Evolutionary conservation across 345 rosid species (phyloP), one percentile per base, ranked within the genome.

Genomic region (Hibiscus mutabilis): DNA sequence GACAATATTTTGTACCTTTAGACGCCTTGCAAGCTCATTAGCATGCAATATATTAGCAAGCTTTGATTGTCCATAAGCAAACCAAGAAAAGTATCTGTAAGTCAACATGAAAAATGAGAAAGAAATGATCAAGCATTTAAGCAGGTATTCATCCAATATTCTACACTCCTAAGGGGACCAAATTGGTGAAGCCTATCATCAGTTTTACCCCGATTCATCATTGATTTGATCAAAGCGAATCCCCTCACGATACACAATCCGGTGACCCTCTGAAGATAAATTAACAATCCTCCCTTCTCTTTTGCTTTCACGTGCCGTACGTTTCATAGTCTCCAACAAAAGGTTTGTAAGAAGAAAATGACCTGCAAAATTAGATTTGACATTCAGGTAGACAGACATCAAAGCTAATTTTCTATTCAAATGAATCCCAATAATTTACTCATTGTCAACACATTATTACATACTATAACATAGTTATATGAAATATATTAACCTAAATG

Each of bases 211-310:
- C 47, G 89, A 74, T 74, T 86, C 71, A 22, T 87, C 91, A 18
- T 89, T 91, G 72, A 91, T 77, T 58, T 81, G 82, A 51, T 87
- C 82, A 47, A 91, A 87, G 3, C 78, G 83, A 75, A 89, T 76
- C 35, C 95, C 97, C 77, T 84, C 86, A 10, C 77, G 3, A 71
- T 91, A 86, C 31, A 84, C 40, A 46, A 75, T 35, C 5, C 85
- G 81, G 75, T 91, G 92, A 73, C 80, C 95, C 71, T 82, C 82
- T 8, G 95, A 91, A 15, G 97, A 77, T 12, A 91, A 86, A 24
- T 76, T 81, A 12, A 87, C 85, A 74, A 89, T 87, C 78, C 92
- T 84, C 73, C 97, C 90, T 85, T 87, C 92, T 76, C 62, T 89
- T 56, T 57, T 78, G 72, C 87, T 86, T 79, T 85, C 77, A 21